Base-by-base conservation (phyloP, 148 eudicot genomes). In the Fallopia convolvulus region DNA sequence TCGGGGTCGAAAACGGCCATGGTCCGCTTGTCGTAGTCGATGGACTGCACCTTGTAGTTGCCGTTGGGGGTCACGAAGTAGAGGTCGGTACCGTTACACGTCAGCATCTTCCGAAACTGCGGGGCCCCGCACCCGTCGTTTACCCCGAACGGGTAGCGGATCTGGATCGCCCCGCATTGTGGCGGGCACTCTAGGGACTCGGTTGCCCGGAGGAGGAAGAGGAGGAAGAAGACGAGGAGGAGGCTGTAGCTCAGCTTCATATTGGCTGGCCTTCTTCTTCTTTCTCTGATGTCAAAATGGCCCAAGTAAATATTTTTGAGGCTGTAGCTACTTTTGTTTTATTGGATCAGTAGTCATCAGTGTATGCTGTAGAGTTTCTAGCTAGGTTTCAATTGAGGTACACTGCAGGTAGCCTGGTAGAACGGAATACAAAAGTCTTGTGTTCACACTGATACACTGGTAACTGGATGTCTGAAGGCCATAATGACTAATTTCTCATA, bases 101-200 rank as follows among this genome's bases (percentile, higher is more conserved):
- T 89, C 41, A 94, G 83, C 93, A 90, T 90, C 74, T 82, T 74
- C 2, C 91, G 85, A 85, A 87, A 92, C 75, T 85, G 95, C 0
- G 96, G 91, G 3, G 96, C 90, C 1, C 98, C 98, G 55, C 98
- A 94, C 40, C 98, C 97, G 75, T 90, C 92, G 81, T 94, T 97
- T 52, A 89, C 79, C 60, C 90, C 89, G 66, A 94, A 92, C 0
- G 98, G 98, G 90, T 94, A 90, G 72, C 83, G 85, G 21, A 93
- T 80, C 17, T 85, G 82, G 72, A 89, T 81, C 74, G 83, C 77
- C 72, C 89, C 91, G 81, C 98, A 93, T 83, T 84, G 83, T 79
- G 74, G 77, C n/a, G 92, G 94, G 85, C 98, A 93, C 1, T 49
- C 63, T 8, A 74, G 41, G 7, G 74, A 44, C 32, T 46, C 52